phyloP scores from a whole-genome alignment of 176 grass and related monocot genomes.

The Musa schizocarpa region DNA sequence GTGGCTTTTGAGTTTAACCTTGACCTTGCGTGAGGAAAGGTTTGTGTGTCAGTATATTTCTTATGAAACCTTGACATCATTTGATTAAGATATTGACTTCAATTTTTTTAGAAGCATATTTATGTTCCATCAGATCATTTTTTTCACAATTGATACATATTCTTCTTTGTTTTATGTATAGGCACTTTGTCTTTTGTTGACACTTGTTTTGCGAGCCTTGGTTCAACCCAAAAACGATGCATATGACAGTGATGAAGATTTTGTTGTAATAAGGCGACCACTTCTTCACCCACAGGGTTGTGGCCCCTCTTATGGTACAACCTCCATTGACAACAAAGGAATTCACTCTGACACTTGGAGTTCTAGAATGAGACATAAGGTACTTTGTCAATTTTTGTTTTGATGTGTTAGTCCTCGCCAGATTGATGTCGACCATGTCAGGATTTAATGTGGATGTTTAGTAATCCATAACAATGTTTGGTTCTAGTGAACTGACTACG shows the following conservation, averaged over 20 bases:
- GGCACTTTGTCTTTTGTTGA: constrained; percentile 62
- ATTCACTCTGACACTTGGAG: constrained; percentile 58
- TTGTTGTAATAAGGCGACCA: constrained; percentile 69
- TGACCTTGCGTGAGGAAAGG: too few relatives aligned
- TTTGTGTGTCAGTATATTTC: too few relatives aligned
- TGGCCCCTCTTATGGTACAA: constrained; percentile 42
- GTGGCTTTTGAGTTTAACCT: too few relatives aligned
- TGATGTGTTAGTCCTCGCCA: too few relatives aligned
- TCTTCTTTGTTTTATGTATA: constrained; percentile 18
- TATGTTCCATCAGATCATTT: neutral
- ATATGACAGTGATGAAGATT: constrained; percentile 92
- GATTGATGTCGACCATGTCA: too few relatives aligned
- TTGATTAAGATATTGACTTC: too few relatives aligned
- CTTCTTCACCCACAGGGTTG: constrained; percentile 48
- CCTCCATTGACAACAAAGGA: constrained; percentile 27
- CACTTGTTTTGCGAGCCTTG: constrained; percentile 52
- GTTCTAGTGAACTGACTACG: too few relatives aligned
- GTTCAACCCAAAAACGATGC: constrained; percentile 25
- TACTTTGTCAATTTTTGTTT: constrained; percentile 9
- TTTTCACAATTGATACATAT: too few relatives aligned
- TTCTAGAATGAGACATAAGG: constrained; percentile 83
- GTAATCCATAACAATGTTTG: too few relatives aligned
- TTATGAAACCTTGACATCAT: too few relatives aligned
- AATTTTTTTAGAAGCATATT: too few relatives aligned
- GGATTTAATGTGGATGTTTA: too few relatives aligned